These are phyloP conservation scores for Zygnema cylindricum DNA, from an alignment of 139 green algal species.

Conservation along the genomic window DNA sequence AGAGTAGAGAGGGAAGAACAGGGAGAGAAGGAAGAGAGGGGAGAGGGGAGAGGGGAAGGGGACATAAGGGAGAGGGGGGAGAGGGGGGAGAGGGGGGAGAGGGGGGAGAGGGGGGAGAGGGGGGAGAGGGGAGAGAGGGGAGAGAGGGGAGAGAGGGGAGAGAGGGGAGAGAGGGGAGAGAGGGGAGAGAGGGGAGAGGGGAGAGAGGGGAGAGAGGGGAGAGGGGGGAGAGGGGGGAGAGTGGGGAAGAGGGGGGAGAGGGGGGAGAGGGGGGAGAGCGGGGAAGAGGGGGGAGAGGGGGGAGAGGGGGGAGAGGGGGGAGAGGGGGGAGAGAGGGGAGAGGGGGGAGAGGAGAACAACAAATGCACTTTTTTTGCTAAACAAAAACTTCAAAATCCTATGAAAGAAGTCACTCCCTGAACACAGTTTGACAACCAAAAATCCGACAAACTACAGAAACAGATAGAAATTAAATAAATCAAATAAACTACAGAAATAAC, in stretches of 20 bases:
- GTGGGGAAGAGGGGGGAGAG: background rate
- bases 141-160: background rate
- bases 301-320: background rate
- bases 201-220: background rate
- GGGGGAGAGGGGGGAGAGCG: background rate
- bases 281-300: background rate
- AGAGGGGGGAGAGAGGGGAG: background rate
- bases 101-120: background rate
- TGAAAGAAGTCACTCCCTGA: no score
- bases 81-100: background rate
- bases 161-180: background rate
- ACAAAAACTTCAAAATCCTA: background rate
- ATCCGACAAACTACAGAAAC: no score
- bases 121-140: no score
- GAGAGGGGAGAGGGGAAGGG: background rate
- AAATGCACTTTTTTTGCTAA: background rate
- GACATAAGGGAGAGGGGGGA: background rate
- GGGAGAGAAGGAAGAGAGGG: background rate
- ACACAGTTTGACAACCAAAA: no score
- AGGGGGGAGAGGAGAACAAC: background rate
- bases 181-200: background rate
- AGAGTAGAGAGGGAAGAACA: background rate
- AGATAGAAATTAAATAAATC: background rate
- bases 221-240: background rate
- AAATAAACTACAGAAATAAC: background rate